A percentile compares a stretch with the other conserved stretches of the same genome.
Conservation (phyloP, 2,329 filamentous ascomycete species). For the Penicillium sclerotigenum region DNA sequence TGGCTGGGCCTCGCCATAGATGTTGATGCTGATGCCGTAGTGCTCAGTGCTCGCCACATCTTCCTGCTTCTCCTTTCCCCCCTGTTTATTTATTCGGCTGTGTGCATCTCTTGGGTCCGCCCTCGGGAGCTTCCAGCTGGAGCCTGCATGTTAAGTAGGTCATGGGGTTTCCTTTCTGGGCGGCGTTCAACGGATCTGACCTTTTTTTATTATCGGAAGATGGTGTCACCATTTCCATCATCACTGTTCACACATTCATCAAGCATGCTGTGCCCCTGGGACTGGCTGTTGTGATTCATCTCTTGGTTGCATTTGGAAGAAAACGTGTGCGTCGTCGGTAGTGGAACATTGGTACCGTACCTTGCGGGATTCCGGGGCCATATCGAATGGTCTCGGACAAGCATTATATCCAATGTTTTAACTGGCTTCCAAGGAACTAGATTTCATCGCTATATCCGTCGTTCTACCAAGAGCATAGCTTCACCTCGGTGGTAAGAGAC, state of each 20-base stretch:
- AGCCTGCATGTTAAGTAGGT: conserved; percentile 34
- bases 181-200: conserved; percentile 41
- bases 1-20: conserved; percentile 71
- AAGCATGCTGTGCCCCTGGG: conserved; percentile 37
- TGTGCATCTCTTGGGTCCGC: conserved; percentile 33
- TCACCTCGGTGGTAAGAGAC: neutral
- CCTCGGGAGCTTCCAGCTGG: conserved; percentile 34
- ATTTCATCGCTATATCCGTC: neutral
- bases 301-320: conserved; percentile 10
- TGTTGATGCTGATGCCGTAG: conserved; percentile 6
- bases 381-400: neutral
- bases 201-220: conserved; percentile 31
- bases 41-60: conserved; percentile 24
- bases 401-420: neutral
- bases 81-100: conserved; percentile 32
- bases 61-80: conserved; percentile 31
- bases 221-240: conserved; percentile 33
- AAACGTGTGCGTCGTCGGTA: conserved; percentile 5
- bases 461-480: neutral
- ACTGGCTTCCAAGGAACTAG: too few relatives aligned
- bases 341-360: neutral
- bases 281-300: conserved; percentile 22
- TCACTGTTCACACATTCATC: conserved; percentile 38
- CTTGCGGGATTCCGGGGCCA: neutral
- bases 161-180: conserved; percentile 32